Base-by-base conservation (phyloP, 495 filamentous ascomycete species). In the Penicillium flavigenum region DNA sequence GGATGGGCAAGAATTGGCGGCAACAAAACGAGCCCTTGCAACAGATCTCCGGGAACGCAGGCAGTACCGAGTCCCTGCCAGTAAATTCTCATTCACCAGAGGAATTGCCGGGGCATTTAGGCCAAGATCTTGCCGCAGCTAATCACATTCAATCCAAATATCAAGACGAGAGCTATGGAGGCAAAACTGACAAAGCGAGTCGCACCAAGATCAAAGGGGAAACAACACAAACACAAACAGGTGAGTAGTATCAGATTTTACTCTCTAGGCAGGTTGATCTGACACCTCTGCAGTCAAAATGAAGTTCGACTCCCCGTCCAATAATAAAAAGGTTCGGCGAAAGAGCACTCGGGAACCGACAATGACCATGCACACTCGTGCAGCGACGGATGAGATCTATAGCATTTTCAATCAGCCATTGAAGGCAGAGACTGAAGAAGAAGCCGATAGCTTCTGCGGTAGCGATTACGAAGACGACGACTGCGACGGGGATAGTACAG, bases 311-410 rank as follows among this genome's bases (percentile, higher is more conserved):
- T 97, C 92, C 11, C 92, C 92, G 1, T 88, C 88, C 0, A 83
- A 83, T 16, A 84, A 84, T 14, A 84, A 84, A 2, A 96, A 91
- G 68, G 80, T 91, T 27, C 86, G 81, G 43, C 79, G 83, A 47
- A 92, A 90, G 75, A 89, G 87, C 68, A 81, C 83, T 12, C 71
- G 81, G 2, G 91, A 96, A 66, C 90, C 91, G 26, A 98, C 94
- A 1, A 97, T 98, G 92, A 98, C 94, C 1, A 82, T 98, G 60
- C 90, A 97, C 66, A 98, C 94, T 17, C 90, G 85, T 50, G 93
- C 92, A 51, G 94, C 94, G 1, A 96, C 91, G 47, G 92, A 98
- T 65, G 95, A 98, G 60, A 97, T 98, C 47, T 96, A 98, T 70
- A 90, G 89, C 58, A 86, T 98, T 41, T 98, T 98, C 74, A 98